phyloP scores from a whole-genome alignment of 1,284 basidiomycete species.

The Ceratobasidium sp. region DNA sequence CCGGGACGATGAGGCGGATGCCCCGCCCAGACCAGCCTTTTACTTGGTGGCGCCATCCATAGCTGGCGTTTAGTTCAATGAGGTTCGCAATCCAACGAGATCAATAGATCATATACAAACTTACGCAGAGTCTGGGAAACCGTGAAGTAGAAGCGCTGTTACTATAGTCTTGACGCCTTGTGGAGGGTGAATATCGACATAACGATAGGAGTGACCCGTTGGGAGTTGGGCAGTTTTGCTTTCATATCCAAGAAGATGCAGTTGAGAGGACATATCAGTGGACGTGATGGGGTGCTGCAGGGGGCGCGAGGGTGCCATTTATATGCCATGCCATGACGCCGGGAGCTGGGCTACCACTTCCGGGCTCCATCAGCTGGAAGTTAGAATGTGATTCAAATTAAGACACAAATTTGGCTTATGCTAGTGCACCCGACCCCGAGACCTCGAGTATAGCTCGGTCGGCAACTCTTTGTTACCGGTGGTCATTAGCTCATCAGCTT shows the following conservation, averaged over 20 bases:
- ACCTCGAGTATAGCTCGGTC: background rate
- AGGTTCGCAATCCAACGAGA: background rate
- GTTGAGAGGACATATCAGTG: background rate
- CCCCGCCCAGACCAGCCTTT: slow-evolving; percentile 43
- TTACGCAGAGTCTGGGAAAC: slow-evolving; percentile 43
- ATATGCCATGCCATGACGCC: too few species aligned
- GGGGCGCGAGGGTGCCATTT: too few species aligned
- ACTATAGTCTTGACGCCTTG: slow-evolving; percentile 27
- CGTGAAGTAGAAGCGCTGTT: slow-evolving; percentile 33
- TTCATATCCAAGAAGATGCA: slow-evolving; percentile 39
- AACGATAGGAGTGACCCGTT: slow-evolving; percentile 31
- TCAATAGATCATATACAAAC: background rate
- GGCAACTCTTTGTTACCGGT: background rate
- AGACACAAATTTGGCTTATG: too few species aligned
- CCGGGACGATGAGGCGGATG: slow-evolving; percentile 39
- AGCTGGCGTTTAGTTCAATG: background rate
- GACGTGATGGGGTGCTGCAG: background rate
- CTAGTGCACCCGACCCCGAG: too few species aligned
- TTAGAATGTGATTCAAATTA: too few species aligned
- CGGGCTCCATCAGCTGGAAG: too few species aligned
- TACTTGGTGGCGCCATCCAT: slow-evolving; percentile 41
- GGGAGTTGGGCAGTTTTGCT: slow-evolving; percentile 36
- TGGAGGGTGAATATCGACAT: slow-evolving; percentile 38
- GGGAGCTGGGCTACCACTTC: background rate
- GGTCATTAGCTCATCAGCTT: too few species aligned